A percentile compares a stretch with the other conserved stretches of the same genome.
Conservation (phyloP, 305 asterid species). For the Ilex paraguariensis region DNA sequence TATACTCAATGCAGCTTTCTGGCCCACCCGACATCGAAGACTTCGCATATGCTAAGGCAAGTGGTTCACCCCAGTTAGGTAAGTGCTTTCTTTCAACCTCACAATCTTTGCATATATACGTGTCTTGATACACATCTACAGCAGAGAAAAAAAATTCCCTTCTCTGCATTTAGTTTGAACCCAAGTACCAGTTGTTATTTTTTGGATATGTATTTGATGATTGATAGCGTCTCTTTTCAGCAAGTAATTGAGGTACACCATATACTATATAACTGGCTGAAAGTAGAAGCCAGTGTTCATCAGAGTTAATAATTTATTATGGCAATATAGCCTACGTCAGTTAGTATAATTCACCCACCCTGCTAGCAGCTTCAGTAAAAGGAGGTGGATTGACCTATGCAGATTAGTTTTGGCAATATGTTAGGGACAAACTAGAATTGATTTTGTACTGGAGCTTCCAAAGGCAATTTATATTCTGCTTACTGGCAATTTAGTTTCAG, state of each 20-base stretch:
- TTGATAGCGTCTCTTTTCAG: no score
- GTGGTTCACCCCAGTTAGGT: conserved; percentile 37
- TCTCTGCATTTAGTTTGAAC: neutral
- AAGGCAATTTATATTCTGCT: no score
- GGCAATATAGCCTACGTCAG: no score
- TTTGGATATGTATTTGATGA: neutral
- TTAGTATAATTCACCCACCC: no score
- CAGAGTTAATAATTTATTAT: no score
- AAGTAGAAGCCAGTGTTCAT: neutral
- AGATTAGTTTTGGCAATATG: no score
- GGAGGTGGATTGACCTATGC: no score
- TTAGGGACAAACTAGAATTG: no score
- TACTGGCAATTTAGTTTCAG: no score
- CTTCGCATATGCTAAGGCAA: conserved; percentile 55
- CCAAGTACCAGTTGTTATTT: neutral
- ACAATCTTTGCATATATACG: neutral
- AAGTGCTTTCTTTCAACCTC: conserved; percentile 27
- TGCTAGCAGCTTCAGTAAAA: no score
- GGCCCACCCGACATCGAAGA: conserved; percentile 84
- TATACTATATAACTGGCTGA: neutral
- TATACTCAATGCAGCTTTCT: conserved; percentile 42
- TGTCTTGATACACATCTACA: neutral
- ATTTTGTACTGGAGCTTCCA: no score
- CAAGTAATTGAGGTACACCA: neutral
- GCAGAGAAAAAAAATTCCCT: neutral